Conservation (phyloP, 2,329 filamentous ascomycete genomes). For the Dothidotthia symphoricarpi region DNA sequence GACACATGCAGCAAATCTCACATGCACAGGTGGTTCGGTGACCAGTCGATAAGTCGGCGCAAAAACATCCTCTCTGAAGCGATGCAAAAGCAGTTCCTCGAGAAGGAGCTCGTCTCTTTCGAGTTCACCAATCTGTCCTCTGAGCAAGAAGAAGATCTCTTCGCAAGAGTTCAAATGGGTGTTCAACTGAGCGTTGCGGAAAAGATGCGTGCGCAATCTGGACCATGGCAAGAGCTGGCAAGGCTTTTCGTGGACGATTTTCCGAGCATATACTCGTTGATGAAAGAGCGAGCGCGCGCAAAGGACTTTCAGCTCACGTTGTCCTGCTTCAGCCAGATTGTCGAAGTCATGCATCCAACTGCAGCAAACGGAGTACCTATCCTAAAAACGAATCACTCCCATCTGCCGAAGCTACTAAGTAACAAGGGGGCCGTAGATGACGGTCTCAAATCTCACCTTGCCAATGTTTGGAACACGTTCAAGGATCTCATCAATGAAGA, state of each 20-base stretch:
- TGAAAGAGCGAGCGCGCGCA: slow-evolving; percentile 29
- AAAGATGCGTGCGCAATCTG: slow-evolving; percentile 48
- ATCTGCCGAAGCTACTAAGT: slow-evolving; percentile 26
- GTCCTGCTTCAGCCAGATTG: slow-evolving; percentile 39
- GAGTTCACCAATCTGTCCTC: slow-evolving; percentile 44
- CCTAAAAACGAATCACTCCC: slow-evolving; percentile 20
- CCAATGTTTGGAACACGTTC: slow-evolving; percentile 35
- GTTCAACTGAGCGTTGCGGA: slow-evolving; percentile 48
- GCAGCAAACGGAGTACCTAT: slow-evolving; percentile 23
- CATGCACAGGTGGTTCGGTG: slow-evolving; percentile 25
- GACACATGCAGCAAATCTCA: slow-evolving; percentile 5
- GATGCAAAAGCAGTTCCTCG: slow-evolving; percentile 40
- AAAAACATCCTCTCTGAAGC: slow-evolving; percentile 38
- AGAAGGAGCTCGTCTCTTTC: slow-evolving; percentile 45
- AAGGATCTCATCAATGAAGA: slow-evolving; percentile 27
- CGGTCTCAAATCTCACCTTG: slow-evolving; percentile 33
- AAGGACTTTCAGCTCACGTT: slow-evolving; percentile 39
- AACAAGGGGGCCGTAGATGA: slow-evolving; percentile 30
- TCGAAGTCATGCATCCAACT: slow-evolving; percentile 33
- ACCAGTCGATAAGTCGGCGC: slow-evolving; percentile 6
- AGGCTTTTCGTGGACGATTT: slow-evolving; percentile 47
- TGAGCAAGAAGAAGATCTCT: slow-evolving; percentile 50
- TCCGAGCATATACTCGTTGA: slow-evolving; percentile 32
- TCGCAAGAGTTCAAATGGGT: slow-evolving; percentile 50
- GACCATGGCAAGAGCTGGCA: slow-evolving; percentile 48